A percentile compares a stretch with the other conserved stretches of the same genome.
Conservation (phyloP, 768 basidiomycete species). For the Pulveroboletus sp. region DNA sequence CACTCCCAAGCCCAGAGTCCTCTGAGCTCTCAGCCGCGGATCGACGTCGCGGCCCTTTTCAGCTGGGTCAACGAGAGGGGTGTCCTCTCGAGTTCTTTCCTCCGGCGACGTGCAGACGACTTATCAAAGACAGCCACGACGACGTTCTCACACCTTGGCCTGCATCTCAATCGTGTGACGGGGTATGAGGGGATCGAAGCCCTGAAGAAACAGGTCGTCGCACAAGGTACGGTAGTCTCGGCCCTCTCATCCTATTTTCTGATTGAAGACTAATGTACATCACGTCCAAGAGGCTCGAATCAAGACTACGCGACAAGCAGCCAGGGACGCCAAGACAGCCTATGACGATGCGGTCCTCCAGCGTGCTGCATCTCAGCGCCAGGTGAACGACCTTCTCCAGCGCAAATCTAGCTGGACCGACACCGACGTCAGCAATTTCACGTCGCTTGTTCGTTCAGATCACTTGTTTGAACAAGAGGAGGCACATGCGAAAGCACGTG, state of each 20-base stretch:
- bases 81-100: constrained; percentile 26
- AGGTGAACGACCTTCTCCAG: constrained; percentile 91
- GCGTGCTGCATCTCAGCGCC: constrained; percentile 85
- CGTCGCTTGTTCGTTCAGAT: constrained; percentile 84
- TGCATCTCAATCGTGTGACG: constrained; percentile 78
- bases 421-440: constrained; percentile 81
- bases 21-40: not conserved
- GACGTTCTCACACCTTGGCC: constrained; percentile 69
- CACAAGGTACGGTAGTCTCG: constrained; percentile 59
- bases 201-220: constrained; percentile 70
- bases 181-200: constrained; percentile 90
- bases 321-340: constrained; percentile 65
- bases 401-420: constrained; percentile 95
- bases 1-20: constrained; percentile 1
- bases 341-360: constrained; percentile 76
- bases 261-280: constrained; percentile 8
- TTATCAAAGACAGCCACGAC: constrained; percentile 53
- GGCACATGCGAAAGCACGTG: constrained; percentile 57
- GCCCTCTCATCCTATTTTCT: not conserved
- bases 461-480: constrained; percentile 84
- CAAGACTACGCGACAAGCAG: constrained; percentile 56
- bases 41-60: constrained; percentile 34
- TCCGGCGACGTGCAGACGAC: constrained; percentile 50
- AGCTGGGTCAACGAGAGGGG: constrained; percentile 45
- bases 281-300: constrained; percentile 64